Evolutionary conservation across 2,329 filamentous ascomycete species (phyloP), one percentile per base, ranked within the genome.

Genomic region (Exophiala dermatitidis): DNA sequence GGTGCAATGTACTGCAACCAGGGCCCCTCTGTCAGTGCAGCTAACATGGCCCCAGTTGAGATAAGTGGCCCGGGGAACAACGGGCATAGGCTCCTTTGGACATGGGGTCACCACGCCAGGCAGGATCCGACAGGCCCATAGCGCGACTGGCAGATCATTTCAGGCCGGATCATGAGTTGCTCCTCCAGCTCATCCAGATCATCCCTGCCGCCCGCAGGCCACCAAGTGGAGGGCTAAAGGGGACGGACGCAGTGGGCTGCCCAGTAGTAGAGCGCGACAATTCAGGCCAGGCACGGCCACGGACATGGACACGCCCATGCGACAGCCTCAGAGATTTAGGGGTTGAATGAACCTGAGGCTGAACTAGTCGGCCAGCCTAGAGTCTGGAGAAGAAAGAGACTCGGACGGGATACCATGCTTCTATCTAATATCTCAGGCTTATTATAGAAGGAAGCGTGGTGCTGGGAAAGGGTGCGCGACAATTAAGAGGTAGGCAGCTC

Each of bases 1-100:
- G 38, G 12, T 41, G 38, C 12, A 41, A 28, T 41, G 19, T 19
- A 19, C 19, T 47, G 31, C 45, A 32, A 34, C 31, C 12, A 30
- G 45, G 45, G 45, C 28, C 36, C 10, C 28, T 41, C 5, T 19
- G 19, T 19, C 19, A 19, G 19, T 19, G n/a, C 41, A 46, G 31
- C 41, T 31, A 46, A 36, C 36, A 33, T 32, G 30, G 33, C 48
- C 19, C 48, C 19, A 46, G 31, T n/a, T 40, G 37, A 42, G 48
- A 37, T 51, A 42, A 51, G 34, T 51, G 48, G 48, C 26, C 32
- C 32, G 48, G 48, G 48, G 48, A 51, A 46, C 31, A 46, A 38
- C 32, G 40, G 42, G 41, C 26, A 34, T 42, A 29, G 19, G 26
- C 43, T n/a, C 12, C 48, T 28, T 46, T 31, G 6, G 19, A 36